Conservation (phyloP, 768 basidiomycete genomes). For the Hygrophorus pudorinus region DNA sequence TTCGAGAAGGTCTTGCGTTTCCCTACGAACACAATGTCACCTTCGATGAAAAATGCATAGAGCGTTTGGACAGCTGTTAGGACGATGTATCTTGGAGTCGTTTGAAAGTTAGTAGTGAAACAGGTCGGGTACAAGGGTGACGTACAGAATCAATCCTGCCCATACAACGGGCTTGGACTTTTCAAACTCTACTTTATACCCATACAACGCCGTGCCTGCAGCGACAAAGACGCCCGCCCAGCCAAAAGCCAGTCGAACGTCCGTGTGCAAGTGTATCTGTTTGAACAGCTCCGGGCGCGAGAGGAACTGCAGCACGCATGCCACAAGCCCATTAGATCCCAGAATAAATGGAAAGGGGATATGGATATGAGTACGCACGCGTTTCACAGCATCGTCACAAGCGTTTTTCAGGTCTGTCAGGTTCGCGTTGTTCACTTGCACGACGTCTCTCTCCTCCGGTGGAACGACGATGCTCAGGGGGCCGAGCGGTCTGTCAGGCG, state of each 20-base stretch:
- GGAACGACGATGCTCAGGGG: slow-evolving; percentile 40
- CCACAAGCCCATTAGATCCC: slow-evolving; percentile 4
- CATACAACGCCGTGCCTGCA: slow-evolving; percentile 72
- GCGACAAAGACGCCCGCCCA: slow-evolving; percentile 83
- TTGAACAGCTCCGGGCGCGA: slow-evolving; percentile 77
- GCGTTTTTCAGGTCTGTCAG: slow-evolving; percentile 55
- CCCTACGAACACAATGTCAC: slow-evolving; percentile 77
- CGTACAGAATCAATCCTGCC: slow-evolving; percentile 70
- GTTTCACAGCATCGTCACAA: slow-evolving; percentile 84
- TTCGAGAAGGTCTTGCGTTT: slow-evolving; percentile 86
- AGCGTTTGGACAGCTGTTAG: slow-evolving; percentile 65
- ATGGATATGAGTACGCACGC: slow-evolving; percentile 38
- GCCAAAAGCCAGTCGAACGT: slow-evolving; percentile 78
- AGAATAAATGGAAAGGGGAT: not conserved
- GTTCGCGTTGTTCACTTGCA: slow-evolving; percentile 55
- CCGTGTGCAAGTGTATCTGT: slow-evolving; percentile 79
- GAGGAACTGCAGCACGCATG: slow-evolving; percentile 66
- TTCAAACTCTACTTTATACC: slow-evolving; percentile 84
- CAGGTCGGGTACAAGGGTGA: slow-evolving; percentile 13
- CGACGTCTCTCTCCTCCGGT: slow-evolving; percentile 36
- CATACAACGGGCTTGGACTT: slow-evolving; percentile 74
- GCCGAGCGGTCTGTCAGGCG: slow-evolving; percentile 39
- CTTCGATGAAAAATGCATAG: slow-evolving; percentile 83
- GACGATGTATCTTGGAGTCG: slow-evolving; percentile 51
- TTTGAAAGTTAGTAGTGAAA: not conserved